Base-by-base conservation (phyloP, 768 basidiomycete genomes). In the Pulveroboletus ravenelii region DNA sequence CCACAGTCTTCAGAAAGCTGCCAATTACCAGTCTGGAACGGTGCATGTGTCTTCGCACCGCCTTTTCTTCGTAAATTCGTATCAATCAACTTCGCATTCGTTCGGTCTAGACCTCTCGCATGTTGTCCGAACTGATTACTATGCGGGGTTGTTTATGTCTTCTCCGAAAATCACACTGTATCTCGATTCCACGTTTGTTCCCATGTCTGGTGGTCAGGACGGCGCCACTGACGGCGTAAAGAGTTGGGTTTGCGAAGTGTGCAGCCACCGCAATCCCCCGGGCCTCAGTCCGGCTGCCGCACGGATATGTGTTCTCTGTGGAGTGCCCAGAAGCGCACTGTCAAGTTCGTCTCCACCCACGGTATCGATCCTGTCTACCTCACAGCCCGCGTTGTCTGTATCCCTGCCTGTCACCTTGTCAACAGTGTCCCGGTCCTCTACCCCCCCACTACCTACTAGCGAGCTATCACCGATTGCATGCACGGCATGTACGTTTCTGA, bases 401-500 rank as follows among this genome's bases (percentile, higher is more conserved):
- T 63, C 70, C 39, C 65, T 67, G 17, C 63, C 67, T 37, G 57
- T 55, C 29, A 41, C 60, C 36, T 35, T 47, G 38, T 52, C 62
- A 50, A 64, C 56, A 6, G 52, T 48, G 29, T 40, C 63, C 14
- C 45, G 53, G 40, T 54, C 56, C 15, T 41, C 41, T 13, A 63
- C 63, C 6, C 64, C 64, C 20, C 44, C 57, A 52, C 60, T 54
- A 6, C 55, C 44, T 8, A 54, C 52, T 25, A 52, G 52, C 64
- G 55, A 50, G 35, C 20, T 23, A 15, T 67, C 68, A 2, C 64
- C 76, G 31, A 73, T 87, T 39, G 69, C 86, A 13, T 99, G 95
- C 66, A 78, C 84, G 2, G 84, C 83, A 1, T 99, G 96, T 64
- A 98, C 95, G 1, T 99, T 94, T 65, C 73, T 94, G 12, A 99